Conservation (phyloP, 192 early-diverging fungal species). For the Geranomyces michiganensis region DNA sequence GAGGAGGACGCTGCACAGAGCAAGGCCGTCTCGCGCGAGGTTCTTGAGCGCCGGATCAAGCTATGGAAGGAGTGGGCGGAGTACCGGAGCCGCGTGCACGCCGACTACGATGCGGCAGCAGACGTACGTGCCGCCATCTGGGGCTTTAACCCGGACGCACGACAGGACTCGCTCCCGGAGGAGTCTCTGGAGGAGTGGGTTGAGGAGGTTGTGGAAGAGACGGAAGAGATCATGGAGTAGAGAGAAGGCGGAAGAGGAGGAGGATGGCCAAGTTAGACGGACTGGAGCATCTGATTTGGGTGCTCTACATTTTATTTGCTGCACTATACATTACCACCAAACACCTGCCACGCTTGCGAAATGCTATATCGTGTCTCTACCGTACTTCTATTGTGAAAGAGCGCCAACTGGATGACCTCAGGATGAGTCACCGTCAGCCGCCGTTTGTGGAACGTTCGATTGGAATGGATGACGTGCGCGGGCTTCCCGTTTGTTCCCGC, state of each 20-base stretch:
- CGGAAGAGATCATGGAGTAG: conserved; percentile 44
- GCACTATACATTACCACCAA: too few relatives aligned
- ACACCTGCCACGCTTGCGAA: too few relatives aligned
- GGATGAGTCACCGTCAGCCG: too few relatives aligned
- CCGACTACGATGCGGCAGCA: conserved; percentile 59
- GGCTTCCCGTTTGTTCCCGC: too few relatives aligned
- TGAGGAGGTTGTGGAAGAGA: conserved; percentile 86
- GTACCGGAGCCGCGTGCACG: conserved; percentile 69
- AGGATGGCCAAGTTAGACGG: too few relatives aligned
- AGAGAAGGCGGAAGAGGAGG: not conserved
- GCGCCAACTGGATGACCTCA: too few relatives aligned
- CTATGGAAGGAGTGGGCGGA: conserved; percentile 82
- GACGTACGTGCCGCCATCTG: conserved; percentile 60
- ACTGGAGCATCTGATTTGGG: too few relatives aligned
- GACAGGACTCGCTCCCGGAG: conserved; percentile 63
- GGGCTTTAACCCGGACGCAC: conserved; percentile 46
- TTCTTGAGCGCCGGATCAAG: conserved; percentile 72
- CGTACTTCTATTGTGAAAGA: too few relatives aligned
- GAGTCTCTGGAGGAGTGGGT: conserved; percentile 84
- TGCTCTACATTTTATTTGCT: too few relatives aligned
- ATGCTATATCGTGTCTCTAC: too few relatives aligned
- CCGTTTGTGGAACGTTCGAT: too few relatives aligned
- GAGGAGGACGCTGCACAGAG: conserved; percentile 80
- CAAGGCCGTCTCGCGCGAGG: conserved; percentile 72
- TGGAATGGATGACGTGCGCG: too few relatives aligned